phyloP scores from a whole-genome alignment of 768 basidiomycete genomes.

The Fibroporia radiculosa region DNA sequence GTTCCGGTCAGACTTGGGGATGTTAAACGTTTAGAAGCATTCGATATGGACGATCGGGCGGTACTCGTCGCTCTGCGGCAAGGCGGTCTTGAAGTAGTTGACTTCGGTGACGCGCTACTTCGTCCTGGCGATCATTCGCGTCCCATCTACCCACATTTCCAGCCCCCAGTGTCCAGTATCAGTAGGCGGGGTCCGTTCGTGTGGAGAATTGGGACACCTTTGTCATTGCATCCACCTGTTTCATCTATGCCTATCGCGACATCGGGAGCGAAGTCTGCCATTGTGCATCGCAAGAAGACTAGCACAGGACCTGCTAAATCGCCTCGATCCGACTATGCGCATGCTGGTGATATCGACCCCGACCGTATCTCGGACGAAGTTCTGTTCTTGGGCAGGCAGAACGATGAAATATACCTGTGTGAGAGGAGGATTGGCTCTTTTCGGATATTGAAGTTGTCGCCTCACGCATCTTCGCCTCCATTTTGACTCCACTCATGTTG shows the following conservation, averaged over 20 bases:
- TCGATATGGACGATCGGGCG: constrained; percentile 68
- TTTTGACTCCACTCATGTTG: no score
- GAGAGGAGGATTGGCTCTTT: constrained; percentile 70
- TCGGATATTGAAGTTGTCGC: constrained; percentile 64
- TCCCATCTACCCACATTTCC: constrained; percentile 62
- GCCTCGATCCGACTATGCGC: constrained; percentile 42
- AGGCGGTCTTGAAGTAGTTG: constrained; percentile 77
- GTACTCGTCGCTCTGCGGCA: constrained; percentile 82
- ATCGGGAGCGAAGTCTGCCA: constrained; percentile 25
- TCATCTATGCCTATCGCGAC: constrained; percentile 15
- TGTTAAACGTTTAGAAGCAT: constrained; percentile 75
- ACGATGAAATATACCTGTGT: constrained; percentile 74
- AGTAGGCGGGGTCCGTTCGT: constrained; percentile 71
- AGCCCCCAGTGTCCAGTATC: constrained; percentile 48
- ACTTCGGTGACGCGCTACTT: constrained; percentile 71
- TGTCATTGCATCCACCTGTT: constrained; percentile 35
- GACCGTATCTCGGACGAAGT: constrained; percentile 58
- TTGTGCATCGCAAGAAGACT: constrained; percentile 37
- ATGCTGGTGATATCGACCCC: constrained; percentile 40
- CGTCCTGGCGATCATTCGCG: constrained; percentile 78
- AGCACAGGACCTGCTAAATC: constrained; percentile 41
- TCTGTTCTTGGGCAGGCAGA: constrained; percentile 71
- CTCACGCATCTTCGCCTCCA: no score
- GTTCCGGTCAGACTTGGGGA: constrained; percentile 59
- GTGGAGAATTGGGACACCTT: constrained; percentile 76